These are phyloP conservation scores for Rhodomyrtus tomentosa DNA, from an alignment of 345 rosid species.

Conservation along the genomic window DNA sequence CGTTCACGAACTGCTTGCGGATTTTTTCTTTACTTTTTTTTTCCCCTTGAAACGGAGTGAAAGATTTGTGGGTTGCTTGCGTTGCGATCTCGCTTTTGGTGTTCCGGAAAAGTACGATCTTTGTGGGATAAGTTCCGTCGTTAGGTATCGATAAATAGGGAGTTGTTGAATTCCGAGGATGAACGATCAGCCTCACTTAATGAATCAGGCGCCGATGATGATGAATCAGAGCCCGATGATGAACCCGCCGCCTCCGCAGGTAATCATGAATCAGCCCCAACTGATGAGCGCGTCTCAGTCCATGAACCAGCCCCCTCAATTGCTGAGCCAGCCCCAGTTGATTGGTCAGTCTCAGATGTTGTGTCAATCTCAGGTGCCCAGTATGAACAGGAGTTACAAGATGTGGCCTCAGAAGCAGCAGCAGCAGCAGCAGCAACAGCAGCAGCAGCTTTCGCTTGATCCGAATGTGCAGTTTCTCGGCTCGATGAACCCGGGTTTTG, in stretches of 20 bases:
- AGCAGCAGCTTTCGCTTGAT: conserved; percentile 14
- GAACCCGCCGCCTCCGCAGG: neutral
- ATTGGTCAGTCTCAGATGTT: conserved; percentile 20
- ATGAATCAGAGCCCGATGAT: conserved; percentile 9
- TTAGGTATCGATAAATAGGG: neutral
- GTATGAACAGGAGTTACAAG: conserved; percentile 33
- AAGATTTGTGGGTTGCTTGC: neutral
- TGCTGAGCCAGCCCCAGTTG: conserved; percentile 9
- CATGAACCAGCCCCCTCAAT: conserved; percentile 28
- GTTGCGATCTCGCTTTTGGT: neutral
- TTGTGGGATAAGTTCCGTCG: neutral
- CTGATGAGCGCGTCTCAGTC: conserved; percentile 29
- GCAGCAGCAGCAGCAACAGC: conserved; percentile 6
- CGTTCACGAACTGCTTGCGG: neutral
- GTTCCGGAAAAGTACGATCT: neutral
- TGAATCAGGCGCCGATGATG: conserved; percentile 11
- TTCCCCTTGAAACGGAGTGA: neutral
- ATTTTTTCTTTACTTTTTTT: neutral
- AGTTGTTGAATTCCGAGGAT: conserved; percentile 1
- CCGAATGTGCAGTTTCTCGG: conserved; percentile 23
- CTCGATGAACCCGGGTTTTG: conserved; percentile 1
- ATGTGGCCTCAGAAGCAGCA: conserved; percentile 15
- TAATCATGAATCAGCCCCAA: conserved; percentile 27
- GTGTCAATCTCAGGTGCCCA: conserved; percentile 13
- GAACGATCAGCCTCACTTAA: conserved; percentile 47